Evolutionary conservation across 371 early-diverging fungal genomes (phyloP), one percentile per base, ranked within the genome.

Genomic region (Mucor lusitanicus): DNA sequence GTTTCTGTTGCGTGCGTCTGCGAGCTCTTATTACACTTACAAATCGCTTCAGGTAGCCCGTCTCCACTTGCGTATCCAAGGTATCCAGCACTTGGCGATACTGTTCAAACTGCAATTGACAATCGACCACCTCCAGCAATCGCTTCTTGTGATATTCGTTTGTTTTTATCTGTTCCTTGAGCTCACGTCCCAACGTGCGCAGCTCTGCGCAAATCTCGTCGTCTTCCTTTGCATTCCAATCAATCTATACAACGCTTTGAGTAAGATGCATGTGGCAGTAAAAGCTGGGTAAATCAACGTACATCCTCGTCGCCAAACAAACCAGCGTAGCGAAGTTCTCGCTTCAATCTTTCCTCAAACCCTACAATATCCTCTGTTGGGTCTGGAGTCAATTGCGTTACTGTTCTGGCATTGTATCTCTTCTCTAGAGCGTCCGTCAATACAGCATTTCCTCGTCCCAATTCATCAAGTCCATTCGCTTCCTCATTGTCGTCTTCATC

Each of bases 61-160:
- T 88, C 68, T 95, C 96, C 11, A 96, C 90, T 71, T 92, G 93
- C 68, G 88, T 87, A 72, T 96, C 94, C 32, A 94, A 75, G 53
- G 91, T 93, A 66, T 96, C 96, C 64, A 97, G 79, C 7, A 97
- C 90, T 50, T 88, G 86, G 28, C 88, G 88, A 78, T 94, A 96
- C 75, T 97, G 94, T 70, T 97, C 96, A 73, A 83, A 94, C 3
- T 91, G 95, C 54, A 94, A 82, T 73, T 93, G 90, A 37, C 86
- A 83, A 39, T 87, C 84, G 2, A 93, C 94, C 3, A 91, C 80
- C 9, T 90, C 81, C 17, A 89, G 71, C 48, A 96, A 75, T 21
- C 80, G 78, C 33, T 81, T 84, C 69, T 92, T 94, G 60, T 94
- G 85, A 57, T 61, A 64, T 12, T 74, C 77, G 74, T 97, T 97